A percentile compares a stretch with the other conserved stretches of the same genome.
Conservation (phyloP, 2,329 filamentous ascomycete species). For the Colletotrichum australisinense region DNA sequence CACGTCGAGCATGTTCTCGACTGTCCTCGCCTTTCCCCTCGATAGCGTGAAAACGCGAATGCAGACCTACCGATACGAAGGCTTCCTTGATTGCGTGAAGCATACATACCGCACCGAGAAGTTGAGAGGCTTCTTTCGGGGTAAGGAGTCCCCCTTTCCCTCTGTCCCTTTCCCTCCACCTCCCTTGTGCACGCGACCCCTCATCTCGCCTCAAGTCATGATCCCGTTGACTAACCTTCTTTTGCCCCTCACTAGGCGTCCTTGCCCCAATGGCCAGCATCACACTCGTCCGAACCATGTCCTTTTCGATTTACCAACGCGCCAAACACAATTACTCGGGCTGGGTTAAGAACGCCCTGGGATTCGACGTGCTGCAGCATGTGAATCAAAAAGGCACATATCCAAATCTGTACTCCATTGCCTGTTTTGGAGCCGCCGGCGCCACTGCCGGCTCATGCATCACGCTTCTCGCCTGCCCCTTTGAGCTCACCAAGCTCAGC, state of each 20-base stretch:
- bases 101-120: conserved; percentile 83
- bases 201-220: conserved; percentile 36
- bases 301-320: conserved; percentile 83
- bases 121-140: conserved; percentile 82
- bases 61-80: conserved; percentile 85
- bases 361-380: conserved; percentile 77
- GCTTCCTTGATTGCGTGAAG: conserved; percentile 78
- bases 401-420: conserved; percentile 78
- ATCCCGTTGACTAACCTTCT: conserved; percentile 34
- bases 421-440: conserved; percentile 82
- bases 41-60: conserved; percentile 92
- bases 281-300: conserved; percentile 80
- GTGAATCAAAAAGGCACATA: conserved; percentile 77
- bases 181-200: conserved; percentile 22
- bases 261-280: conserved; percentile 84
- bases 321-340: conserved; percentile 79
- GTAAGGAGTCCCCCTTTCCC: conserved; percentile 53
- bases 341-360: conserved; percentile 75
- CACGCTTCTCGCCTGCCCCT: conserved; percentile 85
- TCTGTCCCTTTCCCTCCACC: neutral
- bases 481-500: conserved; percentile 90
- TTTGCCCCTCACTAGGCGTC: conserved; percentile 65
- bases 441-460: conserved; percentile 84
- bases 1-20: conserved; percentile 81
- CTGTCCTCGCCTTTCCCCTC: conserved; percentile 83